Evolutionary conservation across 208 protist species (phyloP), one percentile per base, ranked within the genome.

Genomic region (Wallacemonas sp.): DNA sequence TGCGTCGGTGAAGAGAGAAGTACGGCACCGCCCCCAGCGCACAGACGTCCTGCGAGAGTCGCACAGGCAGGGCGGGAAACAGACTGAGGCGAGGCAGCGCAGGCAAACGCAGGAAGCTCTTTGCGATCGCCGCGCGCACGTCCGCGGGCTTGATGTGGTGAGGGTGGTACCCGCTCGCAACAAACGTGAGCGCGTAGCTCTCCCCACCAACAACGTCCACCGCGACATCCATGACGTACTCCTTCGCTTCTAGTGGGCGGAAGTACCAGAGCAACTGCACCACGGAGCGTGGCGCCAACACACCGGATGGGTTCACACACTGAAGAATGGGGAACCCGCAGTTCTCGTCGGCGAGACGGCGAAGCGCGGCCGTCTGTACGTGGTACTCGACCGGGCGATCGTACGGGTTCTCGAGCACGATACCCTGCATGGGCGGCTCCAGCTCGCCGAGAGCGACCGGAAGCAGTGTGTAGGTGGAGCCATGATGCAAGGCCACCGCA

Each of bases 371-470:
- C 17, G 81, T 61, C 39, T 90, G 83, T 19, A 97, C 81, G 42
- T 62, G 59, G 70, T 95, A 97, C 30, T 68, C 55, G 19, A 94
- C 86, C 3, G 66, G 46, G 3, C 68, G 63, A 15, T 83, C 63
- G 15, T 78, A 74, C 19, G 79, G 78, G 76, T 96, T 97, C 59
- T 86, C 79, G 37, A 91, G 60, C 26, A 64, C 46, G 63, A 91
- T 68, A 62, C 60, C 79, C 60, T 97, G 92, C 77, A 94, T 66
- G 48, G 89, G 92, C 60, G 92, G 91, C 69, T 91, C 76, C 50
- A 89, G 58, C 37, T 96, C 91, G 13, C 94, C 94, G 9, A 98
- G 78, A 2, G 90, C 85, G n/a, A 97, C 87, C 12, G 94, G 85
- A 24, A 81, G 69, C 32, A 98, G 69, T 33, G 73, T 58, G 69